Evolutionary conservation across 2,329 filamentous ascomycete genomes (phyloP).

Genomic region (Phyllosticta citrichinensis): DNA sequence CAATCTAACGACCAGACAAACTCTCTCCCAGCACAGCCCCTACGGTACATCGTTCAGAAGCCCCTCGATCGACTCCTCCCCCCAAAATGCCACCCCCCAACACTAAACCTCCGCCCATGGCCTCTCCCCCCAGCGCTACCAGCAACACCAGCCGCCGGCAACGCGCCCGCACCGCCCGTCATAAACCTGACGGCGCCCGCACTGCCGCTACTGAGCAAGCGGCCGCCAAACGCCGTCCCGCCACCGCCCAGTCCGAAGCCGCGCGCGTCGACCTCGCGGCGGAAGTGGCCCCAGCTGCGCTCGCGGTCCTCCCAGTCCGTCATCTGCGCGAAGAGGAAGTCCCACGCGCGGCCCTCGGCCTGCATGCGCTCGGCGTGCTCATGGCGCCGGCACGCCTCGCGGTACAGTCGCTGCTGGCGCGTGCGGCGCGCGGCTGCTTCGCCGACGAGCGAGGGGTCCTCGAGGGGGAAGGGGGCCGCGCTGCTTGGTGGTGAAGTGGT

Average conservation of each 20-base stretch:
- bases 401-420: constrained; percentile 41
- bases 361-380: constrained; percentile 19
- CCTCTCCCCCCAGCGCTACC: not conserved
- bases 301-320: constrained; percentile 26
- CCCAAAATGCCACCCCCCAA: not conserved
- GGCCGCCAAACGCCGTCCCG: not conserved
- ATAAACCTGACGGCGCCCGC: not conserved
- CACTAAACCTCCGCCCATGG: not conserved
- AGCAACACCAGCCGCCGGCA: not conserved
- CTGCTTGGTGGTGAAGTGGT: not conserved
- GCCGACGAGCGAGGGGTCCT: constrained; percentile 59
- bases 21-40: not conserved
- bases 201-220: not conserved
- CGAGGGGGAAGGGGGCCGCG: constrained; percentile 37
- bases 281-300: constrained; percentile 16
- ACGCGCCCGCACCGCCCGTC: not conserved
- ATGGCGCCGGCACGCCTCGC: constrained; percentile 36
- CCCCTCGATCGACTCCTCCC: not conserved
- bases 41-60: not conserved
- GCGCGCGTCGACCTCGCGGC: constrained; percentile 2
- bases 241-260: not conserved
- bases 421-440: constrained; percentile 52
- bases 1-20: not conserved
- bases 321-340: constrained; percentile 34
- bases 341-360: constrained; percentile 28